These are phyloP conservation scores for Tricholoma saponaceum DNA, from an alignment of 768 basidiomycete genomes.

Conservation along the genomic window DNA sequence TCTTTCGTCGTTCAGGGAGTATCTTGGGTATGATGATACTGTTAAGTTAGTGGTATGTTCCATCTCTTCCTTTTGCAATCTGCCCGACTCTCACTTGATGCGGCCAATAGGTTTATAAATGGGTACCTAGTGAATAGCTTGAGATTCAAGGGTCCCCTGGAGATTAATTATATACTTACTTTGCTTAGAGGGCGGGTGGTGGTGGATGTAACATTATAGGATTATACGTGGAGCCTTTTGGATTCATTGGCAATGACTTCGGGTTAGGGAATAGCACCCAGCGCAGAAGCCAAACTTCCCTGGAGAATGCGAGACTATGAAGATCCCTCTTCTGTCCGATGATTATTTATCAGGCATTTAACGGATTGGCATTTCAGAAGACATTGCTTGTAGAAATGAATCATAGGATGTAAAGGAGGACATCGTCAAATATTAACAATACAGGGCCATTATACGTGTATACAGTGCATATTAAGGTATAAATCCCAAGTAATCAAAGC, in stretches of 20 bases:
- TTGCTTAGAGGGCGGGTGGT: neutral
- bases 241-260: neutral
- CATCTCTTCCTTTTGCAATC: neutral
- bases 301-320: neutral
- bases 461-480: too few relatives aligned
- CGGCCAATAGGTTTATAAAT: slow-evolving; percentile 9
- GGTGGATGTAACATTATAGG: neutral
- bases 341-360: neutral
- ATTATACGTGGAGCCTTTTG: neutral
- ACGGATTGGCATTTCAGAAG: neutral
- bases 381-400: slow-evolving; percentile 1
- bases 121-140: neutral
- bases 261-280: neutral
- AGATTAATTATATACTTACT: neutral
- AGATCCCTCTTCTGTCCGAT: neutral
- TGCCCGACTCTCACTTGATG: slow-evolving; percentile 6
- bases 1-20: slow-evolving; percentile 11
- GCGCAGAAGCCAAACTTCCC: slow-evolving; percentile 1
- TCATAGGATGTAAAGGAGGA: neutral
- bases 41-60: slow-evolving; percentile 10
- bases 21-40: slow-evolving; percentile 4
- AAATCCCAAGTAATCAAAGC: too few relatives aligned
- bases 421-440: neutral
- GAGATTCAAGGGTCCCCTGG: neutral
- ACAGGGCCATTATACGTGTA: too few relatives aligned